These are phyloP conservation scores for Loxodes magnus DNA, from an alignment of 73 alveolate genomes.

Conservation along the genomic window DNA sequence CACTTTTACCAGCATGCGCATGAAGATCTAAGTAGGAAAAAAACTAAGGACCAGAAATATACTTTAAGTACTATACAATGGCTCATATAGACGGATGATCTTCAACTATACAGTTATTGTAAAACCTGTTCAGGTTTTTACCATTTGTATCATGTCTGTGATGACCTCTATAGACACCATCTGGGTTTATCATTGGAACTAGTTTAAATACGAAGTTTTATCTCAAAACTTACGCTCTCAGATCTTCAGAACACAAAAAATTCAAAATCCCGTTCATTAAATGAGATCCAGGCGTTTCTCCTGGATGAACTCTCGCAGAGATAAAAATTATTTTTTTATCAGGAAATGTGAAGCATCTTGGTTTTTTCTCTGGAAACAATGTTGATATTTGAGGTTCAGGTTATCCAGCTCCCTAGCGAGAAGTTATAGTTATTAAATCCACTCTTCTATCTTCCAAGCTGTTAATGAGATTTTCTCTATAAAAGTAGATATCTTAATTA, in stretches of 20 bases:
- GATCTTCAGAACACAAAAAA: constrained; percentile 11
- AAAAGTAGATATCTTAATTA: constrained; percentile 21
- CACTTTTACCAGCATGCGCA: constrained; percentile 60
- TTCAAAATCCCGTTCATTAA: constrained; percentile 14
- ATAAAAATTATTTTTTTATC: constrained; percentile 22
- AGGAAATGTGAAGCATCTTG: constrained; percentile 7
- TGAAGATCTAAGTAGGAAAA: constrained; percentile 52
- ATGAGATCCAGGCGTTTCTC: constrained; percentile 17
- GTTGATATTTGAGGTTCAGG: constrained; percentile 11
- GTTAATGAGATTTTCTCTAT: constrained; percentile 32
- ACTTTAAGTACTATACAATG: constrained; percentile 73
- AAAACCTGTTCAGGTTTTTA: constrained; percentile 38
- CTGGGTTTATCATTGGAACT: constrained; percentile 46
- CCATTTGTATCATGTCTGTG: constrained; percentile 34
- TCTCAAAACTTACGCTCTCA: constrained; percentile 20
- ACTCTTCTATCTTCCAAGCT: constrained; percentile 37
- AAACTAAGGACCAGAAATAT: constrained; percentile 80
- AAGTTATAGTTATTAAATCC: constrained; percentile 41
- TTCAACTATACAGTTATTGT: constrained; percentile 20
- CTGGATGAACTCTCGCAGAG: constrained; percentile 28
- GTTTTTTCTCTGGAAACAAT: constrained; percentile 18
- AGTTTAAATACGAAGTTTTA: constrained; percentile 36
- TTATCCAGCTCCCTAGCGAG: constrained; percentile 18
- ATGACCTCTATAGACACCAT: constrained; percentile 48
- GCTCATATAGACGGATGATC: constrained; percentile 59